Evolutionary conservation across 768 basidiomycete species (phyloP), one percentile per base, ranked within the genome.

Genomic region (Pleurotus djamor): DNA sequence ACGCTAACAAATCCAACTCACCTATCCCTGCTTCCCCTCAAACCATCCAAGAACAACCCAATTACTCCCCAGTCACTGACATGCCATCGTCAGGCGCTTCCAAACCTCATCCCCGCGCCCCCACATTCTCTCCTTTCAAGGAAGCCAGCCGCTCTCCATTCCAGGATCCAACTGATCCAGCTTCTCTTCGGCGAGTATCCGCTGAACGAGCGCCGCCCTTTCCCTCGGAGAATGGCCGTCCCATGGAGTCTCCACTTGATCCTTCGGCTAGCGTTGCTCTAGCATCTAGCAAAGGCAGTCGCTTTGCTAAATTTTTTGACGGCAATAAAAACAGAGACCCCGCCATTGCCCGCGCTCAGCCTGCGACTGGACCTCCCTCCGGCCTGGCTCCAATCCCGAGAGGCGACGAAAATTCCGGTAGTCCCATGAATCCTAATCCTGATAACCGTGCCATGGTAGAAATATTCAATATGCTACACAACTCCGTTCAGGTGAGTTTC

Each of bases 301-400:
- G 92, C 38, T 89, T 93, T 69, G 92, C 91, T 35, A 94, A 92
- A 68, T 92, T 92, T 71, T 94, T 93, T 63, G 91, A 93, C 64
- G 81, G 81, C n/a, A 92, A 90, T 70, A 74, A 28, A 80, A 79
- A 62, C 85, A 86, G 12, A 66, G 65, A 5, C 28, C 45, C 71
- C 63, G 58, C 61, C 63, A 61, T 37, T 61, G 54, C 54, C 14
- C 54, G 54, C 17, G 37, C 54, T 17, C 54, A 43, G 38, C 36
- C 54, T 44, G 41, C 54, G n/a, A 9, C 17, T 0, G 41, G 54
- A 10, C 35, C 12, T n/a, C 52, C 32, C 16, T 10, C 16, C 5
- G 32, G 37, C 36, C 41, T 44, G 16, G 21, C 13, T 10, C 16
- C 82, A n/a, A 72, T 68, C 55, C 76, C 73, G 47, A 79, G 83